Percentiles rank a stretch among this genome's conserved stretches.
Conservation (phyloP, 2,329 filamentous ascomycete species). For the Paecilomyces variotii region DNA sequence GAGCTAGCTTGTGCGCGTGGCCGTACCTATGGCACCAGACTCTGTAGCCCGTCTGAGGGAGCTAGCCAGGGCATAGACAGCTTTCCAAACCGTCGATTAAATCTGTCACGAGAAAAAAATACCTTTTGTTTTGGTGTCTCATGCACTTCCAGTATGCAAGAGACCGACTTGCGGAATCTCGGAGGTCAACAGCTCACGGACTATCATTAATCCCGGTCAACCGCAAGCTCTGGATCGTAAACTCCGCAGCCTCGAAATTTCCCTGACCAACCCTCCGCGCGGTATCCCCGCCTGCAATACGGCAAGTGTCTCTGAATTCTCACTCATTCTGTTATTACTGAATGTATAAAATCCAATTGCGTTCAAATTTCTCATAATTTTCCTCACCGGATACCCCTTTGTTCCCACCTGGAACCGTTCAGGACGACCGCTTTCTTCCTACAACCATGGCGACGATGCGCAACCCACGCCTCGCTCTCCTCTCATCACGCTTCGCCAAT, state of each 20-base stretch:
- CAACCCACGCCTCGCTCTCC: conserved; percentile 16
- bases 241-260: conserved; percentile 2
- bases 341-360: not conserved
- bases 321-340: not conserved
- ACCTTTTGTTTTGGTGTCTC: not conserved
- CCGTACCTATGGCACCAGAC: not conserved
- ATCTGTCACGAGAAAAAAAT: not conserved
- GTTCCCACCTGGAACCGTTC: not conserved
- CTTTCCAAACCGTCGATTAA: not conserved
- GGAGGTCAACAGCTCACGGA: not conserved
- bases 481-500: conserved; percentile 18
- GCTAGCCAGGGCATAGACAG: not conserved
- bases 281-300: not conserved
- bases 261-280: not conserved
- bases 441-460: conserved; percentile 23
- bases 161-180: not conserved
- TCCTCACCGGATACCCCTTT: not conserved
- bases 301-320: not conserved
- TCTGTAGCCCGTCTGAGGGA: not conserved
- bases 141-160: not conserved
- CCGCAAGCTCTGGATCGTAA: not conserved
- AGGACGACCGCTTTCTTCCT: not conserved
- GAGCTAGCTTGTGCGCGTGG: not conserved
- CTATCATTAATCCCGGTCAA: conserved; percentile 6
- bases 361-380: not conserved